Evolutionary conservation across 176 grass and related monocot species (phyloP), one percentile per base, ranked within the genome.

Genomic region (Oryza punctata): DNA sequence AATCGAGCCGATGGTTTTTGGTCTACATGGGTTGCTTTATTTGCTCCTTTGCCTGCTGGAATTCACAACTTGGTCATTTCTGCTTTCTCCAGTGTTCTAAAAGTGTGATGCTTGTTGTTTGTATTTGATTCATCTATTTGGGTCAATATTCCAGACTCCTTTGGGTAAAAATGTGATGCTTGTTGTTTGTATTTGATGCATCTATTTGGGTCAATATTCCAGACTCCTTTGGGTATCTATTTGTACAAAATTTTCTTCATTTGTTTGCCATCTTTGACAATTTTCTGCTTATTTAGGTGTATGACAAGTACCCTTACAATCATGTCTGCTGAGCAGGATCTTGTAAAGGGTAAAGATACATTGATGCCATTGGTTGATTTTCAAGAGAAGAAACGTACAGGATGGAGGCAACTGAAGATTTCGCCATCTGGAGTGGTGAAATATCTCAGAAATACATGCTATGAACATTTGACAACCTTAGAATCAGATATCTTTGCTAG

Each of bases 351-450:
- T 54, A 95, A 89, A 87, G 82, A 94, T 44, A 98, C 96, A 0
- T 78, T 91, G 89, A 86, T 95, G 82, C 96, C 96, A 38, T 69
- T 93, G 61, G 82, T 98, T 65, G 91, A 95, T 87, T 98, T 95
- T 84, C 96, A 98, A 93, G 86, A 95, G 85, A 98, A 95, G 83
- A 95, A 71, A 78, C 85, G 66, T 30, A 87, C 77, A 79, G 93
- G 93, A 63, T 95, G 82, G 91, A 91, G 87, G 71, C 82, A 88
- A 86, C 82, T 98, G 77, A 92, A 90, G 83, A 88, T 95, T 88
- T 91, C 89, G 15, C 88, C 87, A 67, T 93, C 93, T 73, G 96
- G 93, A 77, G 91, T 98, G 86, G 96, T 98, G 65, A 64, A 81
- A 75, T 88, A 80, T 75, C 73, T 75, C 30, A 90, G 28, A 47